Evolutionary conservation across 768 basidiomycete genomes (phyloP), one percentile per base, ranked within the genome.

Genomic region (Pleurotus citrinopileatus): DNA sequence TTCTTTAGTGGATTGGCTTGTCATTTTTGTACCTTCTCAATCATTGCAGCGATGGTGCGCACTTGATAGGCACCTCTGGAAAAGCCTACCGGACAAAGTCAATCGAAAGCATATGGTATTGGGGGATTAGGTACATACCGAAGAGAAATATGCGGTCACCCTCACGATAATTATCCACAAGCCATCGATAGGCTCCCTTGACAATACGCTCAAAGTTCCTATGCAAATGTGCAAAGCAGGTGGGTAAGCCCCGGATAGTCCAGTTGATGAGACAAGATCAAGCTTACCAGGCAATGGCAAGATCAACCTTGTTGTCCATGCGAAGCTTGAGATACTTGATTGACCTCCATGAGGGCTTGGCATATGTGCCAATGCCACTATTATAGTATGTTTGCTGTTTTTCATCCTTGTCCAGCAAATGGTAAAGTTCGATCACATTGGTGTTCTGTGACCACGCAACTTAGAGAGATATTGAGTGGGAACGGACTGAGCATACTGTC

Each of bases 51-150:
- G 36, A 78, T 45, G 1, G 65, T 70, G 23, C 76, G 69, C 3
- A 70, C 73, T 59, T 77, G 76, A 55, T 75, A 79, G 13, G 74
- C 77, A 4, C 76, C 76, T n/a, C 77, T 73, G 2, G 77, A 77
- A 57, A 73, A 78, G 3, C 76, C 76, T 78, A 44, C 15, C 7
- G 15, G 7, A 34, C 32, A 34, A 7, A 34, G 7, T 7, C 7
- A 7, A 34, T 15, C 15, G 7, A 34, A 15, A 34, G 7, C 15
- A 34, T 53, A 40, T 9, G 7, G 6, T 19, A 40, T 19, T 9
- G n/a, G 38, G n/a, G n/a, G n/a, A 13, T 6, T 40, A 22, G 4
- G 10, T 26, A 26, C 61, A 42, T 34, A 69, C 74, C 76, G 25
- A 76, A 74, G 13, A 76, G 43, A 52, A 60, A 75, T 12, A 76